Evolutionary conservation across 495 filamentous ascomycete genomes (phyloP), one percentile per base, ranked within the genome.

Genomic region (Parathielavia appendiculata): DNA sequence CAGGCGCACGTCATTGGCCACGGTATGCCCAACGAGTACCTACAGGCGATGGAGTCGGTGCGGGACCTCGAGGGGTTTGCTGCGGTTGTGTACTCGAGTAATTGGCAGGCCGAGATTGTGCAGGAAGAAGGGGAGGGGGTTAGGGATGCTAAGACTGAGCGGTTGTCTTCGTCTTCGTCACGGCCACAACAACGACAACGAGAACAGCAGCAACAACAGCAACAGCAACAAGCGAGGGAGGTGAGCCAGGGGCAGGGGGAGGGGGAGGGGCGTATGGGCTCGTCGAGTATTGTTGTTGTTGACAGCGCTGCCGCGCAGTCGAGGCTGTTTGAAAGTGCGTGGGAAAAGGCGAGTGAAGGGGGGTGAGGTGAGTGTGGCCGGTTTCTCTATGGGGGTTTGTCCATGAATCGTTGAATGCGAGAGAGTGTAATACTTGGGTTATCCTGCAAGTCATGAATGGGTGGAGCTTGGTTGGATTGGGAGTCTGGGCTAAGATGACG

Each of bases 1-100:
- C 90, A 97, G 72, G 92, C 92, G 14, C 92, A 96, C 71, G 81
- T 77, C 20, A 95, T 98, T 63, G 93, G 92, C 39, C 85, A 85
- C 58, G 88, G 87, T n/a, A 34, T 86, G 49, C 80, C 83, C 12
- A 97, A 97, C 69, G 88, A 96, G 69, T 97, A 97, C 71, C 78
- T 97, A 47, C 79, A 83, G 53, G 86, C 81, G 1, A 89, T 92
- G 81, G 92, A 97, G 64, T 69, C 79, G 48, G 90, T 93, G 12
- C 80, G 81, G 13, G 91, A 97, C 60, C 76, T 97, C n/a, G 90
- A 95, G 65, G 92, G 89, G 0, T 97, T 97, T 63, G 89, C 92
- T 5, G 92, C 93, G 1, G 87, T 97, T 9, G 89, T 97, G 32
- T 97, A 96, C 69, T 91, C 87, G 58, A 92, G 88, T 50, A 95